Evolutionary conservation across 257 asterid species (phyloP), one percentile per base, ranked within the genome.

Genomic region (Ilex asprella): DNA sequence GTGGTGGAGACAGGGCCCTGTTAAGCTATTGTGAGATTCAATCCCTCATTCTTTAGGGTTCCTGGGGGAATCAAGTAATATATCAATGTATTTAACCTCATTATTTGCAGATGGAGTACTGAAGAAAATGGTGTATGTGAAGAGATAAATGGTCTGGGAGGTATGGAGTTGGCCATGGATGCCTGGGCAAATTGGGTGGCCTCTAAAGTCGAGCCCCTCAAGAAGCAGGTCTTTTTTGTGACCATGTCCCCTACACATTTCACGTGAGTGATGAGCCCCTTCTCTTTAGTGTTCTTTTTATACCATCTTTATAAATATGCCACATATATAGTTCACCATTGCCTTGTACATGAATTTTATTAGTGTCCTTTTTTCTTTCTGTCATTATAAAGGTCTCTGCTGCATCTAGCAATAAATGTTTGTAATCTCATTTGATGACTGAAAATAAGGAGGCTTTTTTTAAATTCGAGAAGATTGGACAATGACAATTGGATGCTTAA

Each of bases 211-310:
- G 88, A 93, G 72, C 85, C 86, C 41, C 52, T 21, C 55, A 85
- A 85, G 81, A 76, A 80, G 78, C 74, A 73, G 76, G 91, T 88
- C 41, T 89, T 89, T 71, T 93, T 89, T 62, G 87, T 89, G 31
- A 89, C 99, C 60, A 89, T 93, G 97, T 93, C 99, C 15, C 99
- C 99, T 50, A 93, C 97, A 21, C 99, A 93, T 85, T 58, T 72
- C 46, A 5, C 39, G 97, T 93, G 82, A 74, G 82, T 67, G 60
- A 52, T 30, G 4, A 39, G 31, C 63, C n/a, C 13, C 35, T 12
- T 55, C 15, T 55, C 6, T 53, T 57, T 16, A 30, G 16, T 63
- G 60, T 30, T 46, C 10, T 46, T 46, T 4, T 11, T 21, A 21
- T 21, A 21, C 27, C 27, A 21, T 10, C 3, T 7, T 46, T 46